Base-by-base conservation (phyloP, 1,284 basidiomycete species). In the Heliocybe sulcata region DNA sequence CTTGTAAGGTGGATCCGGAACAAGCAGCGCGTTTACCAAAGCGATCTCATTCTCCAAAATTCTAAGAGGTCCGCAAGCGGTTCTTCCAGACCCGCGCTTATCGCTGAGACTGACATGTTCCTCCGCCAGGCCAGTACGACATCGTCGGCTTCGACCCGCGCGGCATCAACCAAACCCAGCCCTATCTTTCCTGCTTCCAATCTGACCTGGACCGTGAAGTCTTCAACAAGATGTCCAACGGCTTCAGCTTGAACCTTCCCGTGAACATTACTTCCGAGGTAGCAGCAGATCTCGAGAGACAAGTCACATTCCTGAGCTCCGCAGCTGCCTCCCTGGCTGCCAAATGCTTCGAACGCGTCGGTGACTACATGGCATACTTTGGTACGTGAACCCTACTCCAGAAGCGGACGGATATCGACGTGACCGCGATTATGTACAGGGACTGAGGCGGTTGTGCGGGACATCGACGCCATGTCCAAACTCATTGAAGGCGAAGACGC, bases 141-240 rank as follows among this genome's bases (percentile, higher is more conserved):
- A 38, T 53, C 35, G 23, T 53, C 16, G 52, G 52, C 11, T 53
- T 53, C 27, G 52, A 53, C 35, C 52, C 52, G n/a, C 52, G 52
- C 25, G 52, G 52, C 45, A 35, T 53, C 52, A 53, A 53, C 38
- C 33, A 53, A 25, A 42, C 52, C 14, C 26, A 11, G 3, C 53
- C 53, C 19, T 54, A 54, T 35, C 25, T 54, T 4, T 54, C 53
- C 25, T 54, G 53, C 45, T 54, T 54, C 35, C 35, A 54, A 23
- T 4, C 19, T 3, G 12, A 45, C 16, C 16, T 53, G 6, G 52
- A 53, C 26, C 42, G 19, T 20, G 31, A 25, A 25, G 20, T 54
- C 11, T 27, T 54, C 27, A 10, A 14, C 6, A 14, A 12, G 20
- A 22, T 33, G 23, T 14, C 22, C 12, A 23, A 54, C 22, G 27